Base-by-base conservation (phyloP, 208 protist genomes). In the Trypanosoma conorhini region DNA sequence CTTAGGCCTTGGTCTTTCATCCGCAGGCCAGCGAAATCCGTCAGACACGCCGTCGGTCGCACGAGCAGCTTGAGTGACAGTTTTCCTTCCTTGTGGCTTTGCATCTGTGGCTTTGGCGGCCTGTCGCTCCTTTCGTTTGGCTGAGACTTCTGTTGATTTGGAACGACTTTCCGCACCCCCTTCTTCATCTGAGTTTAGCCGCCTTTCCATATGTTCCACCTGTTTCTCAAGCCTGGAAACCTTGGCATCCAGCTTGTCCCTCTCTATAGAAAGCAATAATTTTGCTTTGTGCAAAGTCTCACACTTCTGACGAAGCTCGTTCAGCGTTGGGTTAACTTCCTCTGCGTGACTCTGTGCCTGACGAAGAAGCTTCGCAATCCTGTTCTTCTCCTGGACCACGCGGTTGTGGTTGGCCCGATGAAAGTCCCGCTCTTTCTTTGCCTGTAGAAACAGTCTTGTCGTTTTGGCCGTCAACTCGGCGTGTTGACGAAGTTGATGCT, bases 341-440 rank as follows among this genome's bases (percentile, higher is more conserved):
- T 88, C 76, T 8, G 87, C 87, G 62, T 96, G 85, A 66, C 80
- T 60, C 51, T 91, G 79, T 7, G 91, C 82, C 63, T 92, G 83
- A 66, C 82, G 81, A 48, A 98, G 77, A 59, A 93, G 76, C 71
- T 85, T 87, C 46, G 60, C 62, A 38, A 97, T 60, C 59, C 82
- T 81, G 44, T 87, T 87, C 54, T 92, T 95, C 63, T 96, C 90
- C 78, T 97, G 92, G 60, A 97, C 87, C 19, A 96, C 86, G 46
- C 91, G 86, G 48, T 90, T 91, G 75, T 98, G 92, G 62, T 83
- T 91, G 54, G 81, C 77, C 42, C 90, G 86, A 76, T 98, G 95
- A 69, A 92, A 96, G 63, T 97, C 93, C 46, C 89, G 81, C 40
- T 97, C 92, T 60, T 96, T 95, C 62, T 90, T 87, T 22, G 93